phyloP scores from a whole-genome alignment of 352 stramenopile species.

The Phytophthora uliginosa region DNA sequence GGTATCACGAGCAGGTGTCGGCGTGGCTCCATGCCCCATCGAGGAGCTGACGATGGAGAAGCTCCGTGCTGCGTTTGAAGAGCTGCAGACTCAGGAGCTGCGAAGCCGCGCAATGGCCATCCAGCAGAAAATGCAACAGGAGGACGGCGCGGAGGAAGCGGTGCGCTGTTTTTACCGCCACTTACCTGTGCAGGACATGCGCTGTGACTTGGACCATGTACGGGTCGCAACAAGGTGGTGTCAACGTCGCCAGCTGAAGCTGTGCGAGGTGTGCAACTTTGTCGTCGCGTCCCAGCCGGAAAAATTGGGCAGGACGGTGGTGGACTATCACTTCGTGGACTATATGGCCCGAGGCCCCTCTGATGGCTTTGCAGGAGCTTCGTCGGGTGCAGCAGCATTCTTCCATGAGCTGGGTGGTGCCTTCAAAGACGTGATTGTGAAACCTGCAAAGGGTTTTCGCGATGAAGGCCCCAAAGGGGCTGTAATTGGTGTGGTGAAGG shows the following conservation, averaged over 20 bases:
- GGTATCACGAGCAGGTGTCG: constrained; percentile 80
- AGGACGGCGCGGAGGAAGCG: constrained; percentile 88
- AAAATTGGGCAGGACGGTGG: constrained; percentile 52
- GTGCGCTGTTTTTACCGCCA: constrained; percentile 87
- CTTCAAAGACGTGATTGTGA: constrained; percentile 61
- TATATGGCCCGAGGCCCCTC: constrained; percentile 59
- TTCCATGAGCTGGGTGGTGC: constrained; percentile 58
- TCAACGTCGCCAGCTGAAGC: constrained; percentile 52
- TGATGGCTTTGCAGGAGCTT: constrained; percentile 44
- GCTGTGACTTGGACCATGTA: constrained; percentile 67
- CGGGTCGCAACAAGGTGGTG: constrained; percentile 67
- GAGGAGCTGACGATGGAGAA: constrained; percentile 78
- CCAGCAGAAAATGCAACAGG: constrained; percentile 66
- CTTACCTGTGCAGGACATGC: constrained; percentile 88
- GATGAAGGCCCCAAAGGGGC: constrained; percentile 62
- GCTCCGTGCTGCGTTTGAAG: constrained; percentile 74
- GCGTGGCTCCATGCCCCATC: constrained; percentile 86
- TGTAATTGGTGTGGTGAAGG: constrained; percentile 57
- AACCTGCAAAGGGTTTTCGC: constrained; percentile 52
- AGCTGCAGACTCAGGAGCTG: constrained; percentile 57
- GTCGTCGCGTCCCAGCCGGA: constrained; percentile 52
- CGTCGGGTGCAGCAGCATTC: constrained; percentile 54
- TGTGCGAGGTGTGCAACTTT: constrained; percentile 67
- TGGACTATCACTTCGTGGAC: constrained; percentile 66
- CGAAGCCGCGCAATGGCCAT: constrained; percentile 51